phyloP scores from a whole-genome alignment of 2,329 filamentous ascomycete species.

The Mycogone perniciosa region DNA sequence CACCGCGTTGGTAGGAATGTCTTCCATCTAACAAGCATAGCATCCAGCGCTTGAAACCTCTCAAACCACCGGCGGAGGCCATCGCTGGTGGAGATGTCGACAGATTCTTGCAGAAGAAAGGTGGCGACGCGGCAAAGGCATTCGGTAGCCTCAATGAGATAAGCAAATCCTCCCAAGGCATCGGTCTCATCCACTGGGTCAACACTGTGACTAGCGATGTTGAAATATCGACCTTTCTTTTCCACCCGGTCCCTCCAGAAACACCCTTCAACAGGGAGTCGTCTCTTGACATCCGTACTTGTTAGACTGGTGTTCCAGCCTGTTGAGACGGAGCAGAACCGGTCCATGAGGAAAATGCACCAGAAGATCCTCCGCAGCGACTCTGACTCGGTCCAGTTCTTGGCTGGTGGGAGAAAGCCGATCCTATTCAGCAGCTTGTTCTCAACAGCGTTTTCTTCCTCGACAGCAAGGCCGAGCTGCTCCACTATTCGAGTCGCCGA shows the following conservation, averaged over 20 bases:
- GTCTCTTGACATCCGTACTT: slow-evolving; percentile 27
- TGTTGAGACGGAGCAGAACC: slow-evolving; percentile 27
- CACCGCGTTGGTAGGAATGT: slow-evolving; percentile 38
- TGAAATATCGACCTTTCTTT: slow-evolving; percentile 17
- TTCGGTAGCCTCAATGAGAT: slow-evolving; percentile 40
- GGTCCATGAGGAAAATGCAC: slow-evolving; percentile 31
- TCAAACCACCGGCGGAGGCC: slow-evolving; percentile 36
- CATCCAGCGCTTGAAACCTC: slow-evolving; percentile 39
- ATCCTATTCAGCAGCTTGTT: slow-evolving; percentile 15
- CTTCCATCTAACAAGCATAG: slow-evolving; percentile 40
- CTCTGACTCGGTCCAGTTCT: slow-evolving; percentile 24
- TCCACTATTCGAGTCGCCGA: slow-evolving; percentile 15
- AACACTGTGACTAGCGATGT: slow-evolving; percentile 17
- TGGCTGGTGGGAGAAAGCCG: slow-evolving; percentile 21
- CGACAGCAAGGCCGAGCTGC: slow-evolving; percentile 21
- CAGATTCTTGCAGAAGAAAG: slow-evolving; percentile 36
- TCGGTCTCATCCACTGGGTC: slow-evolving; percentile 5
- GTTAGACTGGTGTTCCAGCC: slow-evolving; percentile 33
- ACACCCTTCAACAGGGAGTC: slow-evolving; percentile 30
- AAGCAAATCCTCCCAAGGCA: slow-evolving; percentile 34
- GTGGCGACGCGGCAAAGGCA: slow-evolving; percentile 35
- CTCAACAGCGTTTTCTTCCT: slow-evolving; percentile 15
- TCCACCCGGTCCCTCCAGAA: slow-evolving; percentile 28
- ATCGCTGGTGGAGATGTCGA: slow-evolving; percentile 30
- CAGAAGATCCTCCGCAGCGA: slow-evolving; percentile 32